Evolutionary conservation across 2,329 filamentous ascomycete genomes (phyloP).

Genomic region (Niveomyces coronatus): DNA sequence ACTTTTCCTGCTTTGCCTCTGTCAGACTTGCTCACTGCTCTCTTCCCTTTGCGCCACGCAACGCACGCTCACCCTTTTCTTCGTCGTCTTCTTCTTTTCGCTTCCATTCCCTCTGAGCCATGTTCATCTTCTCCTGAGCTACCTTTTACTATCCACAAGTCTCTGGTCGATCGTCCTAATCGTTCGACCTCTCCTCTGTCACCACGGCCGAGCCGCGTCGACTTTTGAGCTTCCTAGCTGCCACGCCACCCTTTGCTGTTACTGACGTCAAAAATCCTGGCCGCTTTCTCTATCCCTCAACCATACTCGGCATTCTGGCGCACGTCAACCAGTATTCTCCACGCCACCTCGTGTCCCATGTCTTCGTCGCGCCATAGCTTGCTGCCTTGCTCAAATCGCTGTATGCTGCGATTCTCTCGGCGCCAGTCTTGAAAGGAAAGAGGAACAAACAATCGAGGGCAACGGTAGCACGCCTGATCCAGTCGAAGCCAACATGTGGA

Average conservation of each 20-base stretch:
- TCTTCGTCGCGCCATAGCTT: conserved; percentile 11
- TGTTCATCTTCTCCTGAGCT: conserved; percentile 2
- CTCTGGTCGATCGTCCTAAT: conserved; percentile 1
- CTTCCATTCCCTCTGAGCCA: conserved; percentile 1
- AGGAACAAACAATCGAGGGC: no score
- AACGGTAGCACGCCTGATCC: no score
- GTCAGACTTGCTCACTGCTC: neutral
- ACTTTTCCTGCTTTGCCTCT: conserved; percentile 7
- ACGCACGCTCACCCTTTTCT: conserved; percentile 1
- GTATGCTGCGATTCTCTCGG: conserved; percentile 12
- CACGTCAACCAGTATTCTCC: no score
- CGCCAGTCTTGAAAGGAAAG: conserved; percentile 15
- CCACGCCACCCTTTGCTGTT: no score
- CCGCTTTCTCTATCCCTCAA: no score
- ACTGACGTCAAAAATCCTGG: no score
- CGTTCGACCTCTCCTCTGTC: no score
- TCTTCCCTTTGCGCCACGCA: neutral
- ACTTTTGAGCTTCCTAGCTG: no score
- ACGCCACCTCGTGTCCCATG: conserved; percentile 9
- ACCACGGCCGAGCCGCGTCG: no score
- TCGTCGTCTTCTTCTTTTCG: no score
- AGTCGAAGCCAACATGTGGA: no score
- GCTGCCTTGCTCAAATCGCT: conserved; percentile 16
- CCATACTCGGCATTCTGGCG: no score
- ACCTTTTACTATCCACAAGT: neutral